Evolutionary conservation across 768 basidiomycete genomes (phyloP).

Genomic region (Boletus pseudo-olivaceus): DNA sequence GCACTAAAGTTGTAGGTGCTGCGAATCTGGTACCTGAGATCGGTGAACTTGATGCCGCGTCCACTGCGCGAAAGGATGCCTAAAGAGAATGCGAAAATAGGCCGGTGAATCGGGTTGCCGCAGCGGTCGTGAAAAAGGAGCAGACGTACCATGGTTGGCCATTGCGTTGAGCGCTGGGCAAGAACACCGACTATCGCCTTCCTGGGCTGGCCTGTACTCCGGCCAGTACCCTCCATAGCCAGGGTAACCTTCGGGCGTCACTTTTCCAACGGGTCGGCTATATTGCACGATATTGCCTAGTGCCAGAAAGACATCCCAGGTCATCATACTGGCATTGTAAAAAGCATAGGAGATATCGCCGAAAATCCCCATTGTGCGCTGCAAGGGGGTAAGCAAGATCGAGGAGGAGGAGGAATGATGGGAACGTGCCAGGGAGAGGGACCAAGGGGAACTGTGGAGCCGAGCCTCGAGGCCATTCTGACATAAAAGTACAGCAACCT

Average conservation of each 20-base stretch:
- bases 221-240: slow-evolving; percentile 72
- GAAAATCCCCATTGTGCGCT: slow-evolving; percentile 13
- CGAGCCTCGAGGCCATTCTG: not conserved
- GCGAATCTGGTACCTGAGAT: slow-evolving; percentile 42
- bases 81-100: not conserved
- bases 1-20: slow-evolving; percentile 67
- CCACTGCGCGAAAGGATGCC: slow-evolving; percentile 59
- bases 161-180: slow-evolving; percentile 78
- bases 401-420: slow-evolving; percentile 21
- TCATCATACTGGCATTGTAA: slow-evolving; percentile 6
- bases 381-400: not conserved
- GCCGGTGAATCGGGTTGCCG: not conserved
- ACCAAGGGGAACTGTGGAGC: no score
- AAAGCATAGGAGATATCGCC: slow-evolving; percentile 5
- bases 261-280: slow-evolving; percentile 41
- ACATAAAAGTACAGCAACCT: slow-evolving; percentile 4
- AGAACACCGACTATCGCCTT: slow-evolving; percentile 66
- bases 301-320: slow-evolving; percentile 22
- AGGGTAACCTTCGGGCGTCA: slow-evolving; percentile 52
- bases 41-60: slow-evolving; percentile 60
- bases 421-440: not conserved
- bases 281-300: slow-evolving; percentile 18
- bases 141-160: slow-evolving; percentile 72
- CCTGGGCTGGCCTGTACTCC: slow-evolving; percentile 52
- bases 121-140: no score